Evolutionary conservation across 2,329 filamentous ascomycete genomes (phyloP).

Genomic region (Polytolypa hystricis): DNA sequence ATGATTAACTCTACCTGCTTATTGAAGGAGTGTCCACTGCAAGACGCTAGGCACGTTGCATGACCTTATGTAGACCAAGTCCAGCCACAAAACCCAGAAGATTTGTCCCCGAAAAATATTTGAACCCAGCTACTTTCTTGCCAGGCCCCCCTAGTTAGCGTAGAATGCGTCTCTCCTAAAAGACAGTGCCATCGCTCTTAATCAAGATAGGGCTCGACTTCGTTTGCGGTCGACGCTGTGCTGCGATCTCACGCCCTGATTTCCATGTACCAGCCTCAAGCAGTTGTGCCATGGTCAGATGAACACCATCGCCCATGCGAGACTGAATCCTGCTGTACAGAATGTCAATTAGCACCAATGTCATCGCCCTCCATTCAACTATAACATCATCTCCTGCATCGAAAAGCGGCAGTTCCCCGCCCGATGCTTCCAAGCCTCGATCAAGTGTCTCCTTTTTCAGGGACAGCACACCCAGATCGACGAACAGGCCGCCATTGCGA

Average conservation of each 20-base stretch:
- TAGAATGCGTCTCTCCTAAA: constrained; percentile 14
- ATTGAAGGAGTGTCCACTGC: too few species aligned
- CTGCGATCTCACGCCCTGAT: constrained; percentile 28
- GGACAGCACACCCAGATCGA: constrained; percentile 46
- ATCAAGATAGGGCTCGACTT: constrained; percentile 30
- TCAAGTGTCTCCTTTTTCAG: constrained; percentile 38
- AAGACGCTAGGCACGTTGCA: too few species aligned
- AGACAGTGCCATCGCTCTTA: constrained; percentile 30
- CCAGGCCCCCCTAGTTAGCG: too few species aligned
- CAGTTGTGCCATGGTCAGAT: constrained; percentile 40
- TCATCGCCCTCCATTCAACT: constrained; percentile 56
- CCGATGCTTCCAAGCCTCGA: constrained; percentile 37
- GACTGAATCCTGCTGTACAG: constrained; percentile 41
- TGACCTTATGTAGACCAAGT: neutral
- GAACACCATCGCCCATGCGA: constrained; percentile 23
- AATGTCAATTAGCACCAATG: constrained; percentile 48
- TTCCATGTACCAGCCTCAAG: constrained; percentile 47
- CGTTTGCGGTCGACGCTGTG: constrained; percentile 21
- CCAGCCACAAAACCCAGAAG: neutral
- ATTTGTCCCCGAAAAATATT: neutral
- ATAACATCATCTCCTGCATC: constrained; percentile 50
- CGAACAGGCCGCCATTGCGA: constrained; percentile 58
- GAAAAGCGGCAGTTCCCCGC: constrained; percentile 35
- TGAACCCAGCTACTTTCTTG: neutral
- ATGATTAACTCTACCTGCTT: too few species aligned